Conservation (phyloP, 108 stramenopile genomes). For the Schizochytrium sp. region DNA sequence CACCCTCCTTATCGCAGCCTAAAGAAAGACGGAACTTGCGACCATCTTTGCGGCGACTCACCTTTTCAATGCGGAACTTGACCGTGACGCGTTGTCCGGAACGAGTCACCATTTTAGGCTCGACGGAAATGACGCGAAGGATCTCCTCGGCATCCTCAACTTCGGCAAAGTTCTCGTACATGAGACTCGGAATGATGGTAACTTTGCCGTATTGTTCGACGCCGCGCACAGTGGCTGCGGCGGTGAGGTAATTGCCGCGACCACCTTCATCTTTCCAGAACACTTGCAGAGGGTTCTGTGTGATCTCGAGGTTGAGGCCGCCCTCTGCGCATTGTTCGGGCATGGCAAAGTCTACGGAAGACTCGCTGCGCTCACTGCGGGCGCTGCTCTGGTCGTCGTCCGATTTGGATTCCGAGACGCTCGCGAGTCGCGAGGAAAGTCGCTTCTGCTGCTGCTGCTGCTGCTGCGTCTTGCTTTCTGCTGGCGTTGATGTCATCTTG, state of each 20-base stretch:
- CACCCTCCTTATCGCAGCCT: background rate
- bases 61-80: slow-evolving; percentile 18
- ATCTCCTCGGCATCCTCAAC: background rate
- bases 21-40: background rate
- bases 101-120: background rate
- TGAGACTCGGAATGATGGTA: background rate
- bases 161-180: background rate
- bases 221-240: background rate
- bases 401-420: background rate
- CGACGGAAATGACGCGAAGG: background rate
- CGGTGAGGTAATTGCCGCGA: background rate
- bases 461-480: no score
- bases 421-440: background rate
- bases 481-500: no score
- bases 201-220: background rate
- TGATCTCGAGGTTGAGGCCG: background rate
- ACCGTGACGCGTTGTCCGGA: background rate
- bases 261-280: slow-evolving; percentile 11
- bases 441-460: background rate
- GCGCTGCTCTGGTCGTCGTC: background rate
- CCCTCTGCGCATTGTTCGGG: background rate
- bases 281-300: background rate
- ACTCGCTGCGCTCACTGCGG: background rate
- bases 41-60: background rate
- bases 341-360: background rate